Evolutionary conservation across 148 eudicot species (phyloP), one percentile per base, ranked within the genome.

Genomic region (Drosera capensis): DNA sequence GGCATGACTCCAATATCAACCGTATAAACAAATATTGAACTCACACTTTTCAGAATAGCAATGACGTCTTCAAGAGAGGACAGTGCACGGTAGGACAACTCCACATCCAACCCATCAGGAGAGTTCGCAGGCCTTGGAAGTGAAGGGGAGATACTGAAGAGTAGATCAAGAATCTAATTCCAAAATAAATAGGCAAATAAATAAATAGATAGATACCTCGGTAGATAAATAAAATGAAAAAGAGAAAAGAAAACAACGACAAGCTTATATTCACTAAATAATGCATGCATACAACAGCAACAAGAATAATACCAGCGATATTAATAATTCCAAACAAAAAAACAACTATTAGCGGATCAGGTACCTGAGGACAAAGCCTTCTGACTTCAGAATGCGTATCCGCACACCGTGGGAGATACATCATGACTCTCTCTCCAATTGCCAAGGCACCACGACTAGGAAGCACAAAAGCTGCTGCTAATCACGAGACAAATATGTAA

Each of bases 401-500:
- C 45, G 85, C 93, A 61, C 93, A 90, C 25, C 99, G 94, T 43
- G 99, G 95, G 61, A 90, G 93, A 71, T 90, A 90, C 38, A 68
- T 57, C 42, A 78, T 78, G 53, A 81, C 67, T 72, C 99, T 84
- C 48, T 90, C 95, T 46, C 99, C 99, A 58, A 90, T 52, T 57
- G 70, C 64, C 77, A 90, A 80, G 47, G 95, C 84, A 60, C 80
- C 88, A 40, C 99, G 95, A 68, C 80, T 90, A 64, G 99, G 99
- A 58, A 82, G 67, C 43, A 77, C 69, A 68, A 78, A 84, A 57
- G 88, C 76, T 60, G 87, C 99, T 84, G 93, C 20, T 12, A 58
- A 56, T 34, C 57, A 64, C 25, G 46, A 31, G 55, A 68, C 34
- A 19, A 59, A 17, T 15, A 34, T 14, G 15, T 30, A 38, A 25